These are phyloP conservation scores for Peronospora tabacina DNA, from an alignment of 352 stramenopile genomes.

Conservation along the genomic window DNA sequence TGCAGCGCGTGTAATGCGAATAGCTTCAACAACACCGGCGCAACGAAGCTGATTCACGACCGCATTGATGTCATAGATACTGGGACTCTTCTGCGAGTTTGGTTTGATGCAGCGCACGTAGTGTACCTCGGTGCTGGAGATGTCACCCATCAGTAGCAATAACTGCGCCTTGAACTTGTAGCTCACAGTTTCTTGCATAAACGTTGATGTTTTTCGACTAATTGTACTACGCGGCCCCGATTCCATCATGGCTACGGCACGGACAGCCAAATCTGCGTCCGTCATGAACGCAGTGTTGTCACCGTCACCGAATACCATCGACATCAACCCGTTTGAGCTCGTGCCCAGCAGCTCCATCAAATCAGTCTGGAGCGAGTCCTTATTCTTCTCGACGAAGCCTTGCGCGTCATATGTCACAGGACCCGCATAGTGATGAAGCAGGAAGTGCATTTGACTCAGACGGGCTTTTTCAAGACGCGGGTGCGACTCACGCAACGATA, in stretches of 20 bases:
- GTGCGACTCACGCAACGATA: conserved; percentile 74
- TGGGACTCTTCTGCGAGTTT: conserved; percentile 71
- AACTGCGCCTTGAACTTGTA: conserved; percentile 88
- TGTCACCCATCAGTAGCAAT: conserved; percentile 78
- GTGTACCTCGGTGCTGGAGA: conserved; percentile 77
- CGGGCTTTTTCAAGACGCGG: conserved; percentile 69
- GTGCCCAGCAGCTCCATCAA: conserved; percentile 58
- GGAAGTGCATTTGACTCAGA: conserved; percentile 66
- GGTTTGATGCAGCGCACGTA: conserved; percentile 91
- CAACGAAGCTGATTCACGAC: conserved; percentile 86
- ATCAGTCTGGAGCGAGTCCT: conserved; percentile 76
- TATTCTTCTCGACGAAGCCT: conserved; percentile 87
- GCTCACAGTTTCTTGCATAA: conserved; percentile 86
- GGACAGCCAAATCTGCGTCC: conserved; percentile 52
- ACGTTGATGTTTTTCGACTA: conserved; percentile 60
- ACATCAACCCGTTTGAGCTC: conserved; percentile 68
- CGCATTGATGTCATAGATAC: conserved; percentile 75
- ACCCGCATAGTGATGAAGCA: conserved; percentile 78
- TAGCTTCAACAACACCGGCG: conserved; percentile 86
- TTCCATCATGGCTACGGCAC: conserved; percentile 42
- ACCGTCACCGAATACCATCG: conserved; percentile 56
- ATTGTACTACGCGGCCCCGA: conserved; percentile 39
- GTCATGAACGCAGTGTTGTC: conserved; percentile 46
- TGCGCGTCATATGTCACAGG: conserved; percentile 72
- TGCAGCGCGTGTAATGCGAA: conserved; percentile 82